Conservation (phyloP, 129 eudicot genomes). For the Artemisia annua region DNA sequence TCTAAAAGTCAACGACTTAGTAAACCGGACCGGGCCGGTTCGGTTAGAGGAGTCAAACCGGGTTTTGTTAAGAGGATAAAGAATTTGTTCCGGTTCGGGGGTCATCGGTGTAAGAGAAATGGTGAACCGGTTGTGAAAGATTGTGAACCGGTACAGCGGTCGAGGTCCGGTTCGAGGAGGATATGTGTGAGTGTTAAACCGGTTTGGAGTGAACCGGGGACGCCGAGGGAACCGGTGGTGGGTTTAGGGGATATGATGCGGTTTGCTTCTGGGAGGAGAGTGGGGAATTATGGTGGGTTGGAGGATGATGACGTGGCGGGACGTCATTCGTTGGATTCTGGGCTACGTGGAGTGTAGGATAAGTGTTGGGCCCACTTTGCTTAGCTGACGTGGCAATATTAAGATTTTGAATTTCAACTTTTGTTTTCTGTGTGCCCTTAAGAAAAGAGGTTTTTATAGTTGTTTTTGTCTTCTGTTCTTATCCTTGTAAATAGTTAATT, state of each 20-base stretch:
- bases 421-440: neutral
- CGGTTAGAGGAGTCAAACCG: neutral
- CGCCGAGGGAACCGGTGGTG: conserved; percentile 9
- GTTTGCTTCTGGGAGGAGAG: conserved; percentile 16
- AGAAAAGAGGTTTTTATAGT: neutral
- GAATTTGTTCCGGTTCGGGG: neutral
- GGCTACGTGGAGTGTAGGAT: conserved; percentile 8
- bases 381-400: neutral
- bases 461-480: neutral
- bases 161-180: neutral
- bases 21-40: neutral
- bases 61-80: neutral
- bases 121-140: conserved; percentile 6
- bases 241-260: neutral
- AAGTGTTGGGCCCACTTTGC: neutral
- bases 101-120: neutral
- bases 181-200: conserved; percentile 14
- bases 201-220: conserved; percentile 11
- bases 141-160: too few relatives aligned
- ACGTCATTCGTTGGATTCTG: conserved; percentile 16
- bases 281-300: neutral
- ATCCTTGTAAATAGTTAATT: too few relatives aligned
- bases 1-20: neutral
- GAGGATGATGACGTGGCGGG: neutral
- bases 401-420: neutral